Conservation (phyloP, 108 stramenopile genomes). For the Conticribra weissflogii region DNA sequence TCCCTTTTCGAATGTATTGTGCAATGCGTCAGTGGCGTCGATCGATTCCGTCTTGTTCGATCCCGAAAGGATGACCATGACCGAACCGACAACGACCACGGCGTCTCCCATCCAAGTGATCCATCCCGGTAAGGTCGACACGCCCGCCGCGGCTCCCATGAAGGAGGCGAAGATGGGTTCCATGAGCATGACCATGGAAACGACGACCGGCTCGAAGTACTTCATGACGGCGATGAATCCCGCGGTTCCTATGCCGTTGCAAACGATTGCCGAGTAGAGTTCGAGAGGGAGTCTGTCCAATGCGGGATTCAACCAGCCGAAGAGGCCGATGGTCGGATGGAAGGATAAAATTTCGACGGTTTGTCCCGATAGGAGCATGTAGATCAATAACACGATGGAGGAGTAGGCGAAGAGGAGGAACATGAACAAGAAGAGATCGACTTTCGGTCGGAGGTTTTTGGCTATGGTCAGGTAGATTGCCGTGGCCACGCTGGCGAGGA, state of each 20-base stretch:
- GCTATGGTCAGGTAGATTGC: constrained; percentile 53
- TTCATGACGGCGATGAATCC: constrained; percentile 69
- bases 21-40: constrained; percentile 52
- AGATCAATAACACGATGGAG: constrained; percentile 39
- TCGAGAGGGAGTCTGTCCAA: constrained; percentile 56
- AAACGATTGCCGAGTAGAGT: constrained; percentile 51
- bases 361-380: constrained; percentile 25
- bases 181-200: constrained; percentile 57
- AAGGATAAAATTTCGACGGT: constrained; percentile 29
- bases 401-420: constrained; percentile 57
- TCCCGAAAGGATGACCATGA: constrained; percentile 45
- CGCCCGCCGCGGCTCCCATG: constrained; percentile 31
- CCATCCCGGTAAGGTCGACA: constrained; percentile 32
- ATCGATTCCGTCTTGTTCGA: constrained; percentile 50
- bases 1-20: too few relatives aligned
- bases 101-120: constrained; percentile 43
- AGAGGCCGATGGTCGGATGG: constrained; percentile 54
- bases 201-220: too few relatives aligned
- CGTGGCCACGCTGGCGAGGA: constrained; percentile 35
- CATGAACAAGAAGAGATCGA: constrained; percentile 63
- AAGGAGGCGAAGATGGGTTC: constrained; percentile 43
- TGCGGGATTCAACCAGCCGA: constrained; percentile 49
- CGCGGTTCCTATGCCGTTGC: constrained; percentile 66
- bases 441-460: constrained; percentile 47
- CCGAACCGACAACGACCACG: constrained; percentile 24